Conservation (phyloP, 306 rosid genomes). For the Dryas alaskensis region DNA sequence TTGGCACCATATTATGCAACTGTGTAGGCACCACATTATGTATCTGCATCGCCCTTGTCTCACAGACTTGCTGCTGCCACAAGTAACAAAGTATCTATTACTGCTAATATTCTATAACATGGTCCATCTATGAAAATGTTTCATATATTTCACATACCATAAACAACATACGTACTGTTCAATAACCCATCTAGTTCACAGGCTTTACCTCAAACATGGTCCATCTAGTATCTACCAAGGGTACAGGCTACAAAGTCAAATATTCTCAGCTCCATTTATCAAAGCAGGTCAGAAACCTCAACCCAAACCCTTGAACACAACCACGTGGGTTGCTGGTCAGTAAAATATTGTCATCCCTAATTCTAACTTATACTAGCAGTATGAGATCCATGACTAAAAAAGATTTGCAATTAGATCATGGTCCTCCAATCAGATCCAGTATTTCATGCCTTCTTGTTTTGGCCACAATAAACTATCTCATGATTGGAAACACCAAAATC, state of each 20-base stretch:
- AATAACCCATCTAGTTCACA: not conserved
- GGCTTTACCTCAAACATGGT: not conserved
- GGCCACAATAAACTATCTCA: not conserved
- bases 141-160: not conserved
- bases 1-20: slow-evolving; percentile 20
- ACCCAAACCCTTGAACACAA: not conserved
- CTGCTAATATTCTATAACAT: not conserved
- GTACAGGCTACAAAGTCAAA: not conserved
- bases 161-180: not conserved
- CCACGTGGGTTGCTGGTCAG: not conserved
- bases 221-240: not conserved
- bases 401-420: not conserved
- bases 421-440: not conserved
- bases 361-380: not conserved
- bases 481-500: slow-evolving; percentile 9
- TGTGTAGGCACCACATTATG: slow-evolving; percentile 17
- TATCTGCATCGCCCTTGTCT: slow-evolving; percentile 6
- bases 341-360: not conserved
- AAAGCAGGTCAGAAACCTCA: not conserved
- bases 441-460: not conserved
- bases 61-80: slow-evolving; percentile 8
- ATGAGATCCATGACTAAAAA: not conserved
- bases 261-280: not conserved
- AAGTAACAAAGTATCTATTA: not conserved
- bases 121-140: not conserved